Evolutionary conservation across 2,329 filamentous ascomycete genomes (phyloP), one percentile per base, ranked within the genome.

Genomic region (Neonectria faginata): DNA sequence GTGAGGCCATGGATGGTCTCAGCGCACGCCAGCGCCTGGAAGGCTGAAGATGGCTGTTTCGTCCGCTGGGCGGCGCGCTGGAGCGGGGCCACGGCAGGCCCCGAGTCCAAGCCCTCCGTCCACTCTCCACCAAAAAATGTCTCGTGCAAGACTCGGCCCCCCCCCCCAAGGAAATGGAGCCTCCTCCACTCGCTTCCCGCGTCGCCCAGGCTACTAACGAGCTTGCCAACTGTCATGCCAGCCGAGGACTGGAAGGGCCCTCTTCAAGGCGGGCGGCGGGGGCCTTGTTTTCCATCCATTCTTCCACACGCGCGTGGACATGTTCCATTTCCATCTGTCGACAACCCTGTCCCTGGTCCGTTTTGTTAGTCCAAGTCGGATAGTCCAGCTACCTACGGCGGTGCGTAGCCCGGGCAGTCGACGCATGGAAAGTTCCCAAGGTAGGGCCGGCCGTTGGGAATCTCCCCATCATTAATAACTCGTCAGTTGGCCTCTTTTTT

Each of bases 381-480:
- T 25, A 5, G 25, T 25, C 25, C 25, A 25, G 25, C 25, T 25
- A 25, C 25, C 25, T 25, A 25, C 25, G 25, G 25, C 44, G 36
- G 41, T 31, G 36, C 36, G 54, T 62, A 50, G 41, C 44, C 41
- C 39, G 25, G 25, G 25, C 25, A 48, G 22, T 44, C 39, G 31
- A 58, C 25, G 25, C 5, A 25, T 44, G 53, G 33, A 60, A 44
- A 51, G 47, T 53, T 42, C 57, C 57, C 47, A 45, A 50, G 25
- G 12, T 27, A n/a, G 36, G 36, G 36, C 14, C 18, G 45, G 48
- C n/a, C 48, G 36, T 52, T 33, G 22, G 8, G 33, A 25, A 55
- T 63, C 36, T 59, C 31, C 39, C 39, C 39, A n/a, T 42, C 39
- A 33, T 64, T 64, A 59, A 64, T 59, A 59, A 64, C 52, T 59